Base-by-base conservation (phyloP, 768 basidiomycete genomes). In the Tulasnella sp. region DNA sequence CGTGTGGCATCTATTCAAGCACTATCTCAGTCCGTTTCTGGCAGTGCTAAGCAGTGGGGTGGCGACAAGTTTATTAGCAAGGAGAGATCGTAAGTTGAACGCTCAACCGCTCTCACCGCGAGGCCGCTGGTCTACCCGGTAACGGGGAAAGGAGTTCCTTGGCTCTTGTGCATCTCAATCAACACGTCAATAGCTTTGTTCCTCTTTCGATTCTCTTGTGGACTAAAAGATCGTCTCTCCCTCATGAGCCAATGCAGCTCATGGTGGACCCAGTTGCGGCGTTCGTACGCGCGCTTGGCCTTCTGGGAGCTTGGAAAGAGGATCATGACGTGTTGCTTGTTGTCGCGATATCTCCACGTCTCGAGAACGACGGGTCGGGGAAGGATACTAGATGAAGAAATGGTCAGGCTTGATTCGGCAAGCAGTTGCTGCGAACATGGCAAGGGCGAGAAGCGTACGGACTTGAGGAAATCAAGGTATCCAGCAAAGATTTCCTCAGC, bases 291-390 rank as follows among this genome's bases (percentile, higher is more conserved):
- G 11, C 16, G 23, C 15, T 15, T 35, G 26, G 61, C 61, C 29
- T 67, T 26, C 11, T 32, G 29, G 23, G 61, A 29, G 16, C 6
- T 67, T 15, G 61, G 61, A 35, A 67, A 67, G 61, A 67, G 61
- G 32, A 67, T 67, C 61, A 67, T 67, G 61, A 67, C 61, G 61
- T 16, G 26, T 67, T 67, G 61, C 61, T 67, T 67, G 26, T 67
- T 67, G 61, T 26, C 15, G 16, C 61, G 61, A 32, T 67, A 26
- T 35, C 32, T 67, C 61, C 61, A 67, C 23, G 61, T 67, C 15
- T 15, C 26, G 29, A 67, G 61, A 16, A 67, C 61, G 29, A 67
- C 61, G 1, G 61, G 61, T 15, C 32, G 61, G 9, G 61, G 61
- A 16, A 29, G 11, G 26, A 67, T 29, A 35, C 61, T 67, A 35